These are phyloP conservation scores for Eremochloa ophiuroides DNA, from an alignment of 176 grass and related monocot genomes.

Conservation along the genomic window DNA sequence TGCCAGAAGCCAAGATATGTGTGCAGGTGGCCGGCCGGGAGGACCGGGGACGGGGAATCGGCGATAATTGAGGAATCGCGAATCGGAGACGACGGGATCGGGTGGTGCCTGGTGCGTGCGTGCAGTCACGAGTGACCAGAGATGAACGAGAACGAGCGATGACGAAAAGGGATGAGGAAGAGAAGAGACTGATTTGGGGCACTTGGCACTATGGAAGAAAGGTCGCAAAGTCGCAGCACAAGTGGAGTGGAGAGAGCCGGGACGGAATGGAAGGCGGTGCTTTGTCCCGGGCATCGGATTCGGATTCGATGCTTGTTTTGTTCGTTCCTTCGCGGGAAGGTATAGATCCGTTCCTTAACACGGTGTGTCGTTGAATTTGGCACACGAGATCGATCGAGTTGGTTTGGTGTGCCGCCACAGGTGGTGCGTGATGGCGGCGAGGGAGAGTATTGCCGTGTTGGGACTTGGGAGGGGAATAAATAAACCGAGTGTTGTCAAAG, in stretches of 20 bases:
- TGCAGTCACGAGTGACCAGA: not conserved
- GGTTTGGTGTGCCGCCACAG: not conserved
- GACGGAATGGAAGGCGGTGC: conserved; percentile 14
- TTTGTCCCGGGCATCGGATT: conserved; percentile 34
- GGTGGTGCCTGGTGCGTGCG: no score
- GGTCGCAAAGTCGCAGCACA: conserved; percentile 27
- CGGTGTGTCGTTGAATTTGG: conserved; percentile 16
- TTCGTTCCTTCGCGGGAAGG: conserved; percentile 7
- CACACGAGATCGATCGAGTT: not conserved
- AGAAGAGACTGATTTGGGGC: not conserved
- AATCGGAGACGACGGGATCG: not conserved
- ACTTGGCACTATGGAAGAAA: not conserved
- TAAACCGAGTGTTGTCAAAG: not conserved
- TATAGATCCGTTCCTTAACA: conserved; percentile 41
- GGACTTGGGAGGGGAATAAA: conserved; percentile 2
- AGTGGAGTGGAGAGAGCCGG: conserved; percentile 14
- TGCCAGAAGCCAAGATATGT: no score
- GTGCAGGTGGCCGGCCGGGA: not conserved
- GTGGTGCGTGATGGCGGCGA: not conserved
- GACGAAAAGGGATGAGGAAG: no score
- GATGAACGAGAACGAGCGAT: not conserved
- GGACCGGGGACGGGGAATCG: no score
- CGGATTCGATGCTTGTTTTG: conserved; percentile 15
- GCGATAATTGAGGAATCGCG: not conserved
- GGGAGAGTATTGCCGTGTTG: not conserved